phyloP scores from a whole-genome alignment of 129 eudicot genomes.

The Mikania micrantha region DNA sequence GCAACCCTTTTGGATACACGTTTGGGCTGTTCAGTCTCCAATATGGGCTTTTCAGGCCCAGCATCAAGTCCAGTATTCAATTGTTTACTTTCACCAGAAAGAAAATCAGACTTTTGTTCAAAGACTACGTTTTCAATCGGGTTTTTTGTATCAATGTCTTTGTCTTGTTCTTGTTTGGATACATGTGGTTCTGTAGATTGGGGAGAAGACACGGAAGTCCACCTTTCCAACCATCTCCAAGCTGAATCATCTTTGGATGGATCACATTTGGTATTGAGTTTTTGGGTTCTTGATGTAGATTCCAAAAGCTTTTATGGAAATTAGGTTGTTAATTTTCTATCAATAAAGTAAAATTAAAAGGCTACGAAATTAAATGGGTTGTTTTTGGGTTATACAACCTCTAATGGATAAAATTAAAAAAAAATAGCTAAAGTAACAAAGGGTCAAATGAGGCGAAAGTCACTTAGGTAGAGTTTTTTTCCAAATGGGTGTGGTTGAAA shows the following conservation, averaged over 20 bases:
- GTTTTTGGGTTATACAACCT: not conserved
- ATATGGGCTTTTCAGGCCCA: not conserved
- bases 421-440: not conserved
- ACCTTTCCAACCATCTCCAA: constrained; percentile 89
- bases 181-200: constrained; percentile 21
- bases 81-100: constrained; percentile 4
- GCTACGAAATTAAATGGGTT: not conserved
- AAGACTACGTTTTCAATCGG: constrained; percentile 14
- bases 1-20: constrained; percentile 39
- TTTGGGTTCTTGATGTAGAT: constrained; percentile 48
- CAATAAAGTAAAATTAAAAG: not conserved
- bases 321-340: not conserved
- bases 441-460: not conserved
- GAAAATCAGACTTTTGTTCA: not conserved
- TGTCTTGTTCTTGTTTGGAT: constrained; percentile 22
- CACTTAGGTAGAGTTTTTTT: not conserved
- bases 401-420: not conserved
- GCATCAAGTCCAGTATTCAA: not conserved
- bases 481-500: no score
- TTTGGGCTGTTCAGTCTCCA: constrained; percentile 33
- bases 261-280: constrained; percentile 56
- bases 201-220: constrained; percentile 61
- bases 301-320: constrained; percentile 51
- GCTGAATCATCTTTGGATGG: constrained; percentile 51
- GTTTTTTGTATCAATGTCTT: constrained; percentile 13